These are phyloP conservation scores for Oryza australiensis DNA, from an alignment of 176 grass and related monocot species.

Conservation along the genomic window DNA sequence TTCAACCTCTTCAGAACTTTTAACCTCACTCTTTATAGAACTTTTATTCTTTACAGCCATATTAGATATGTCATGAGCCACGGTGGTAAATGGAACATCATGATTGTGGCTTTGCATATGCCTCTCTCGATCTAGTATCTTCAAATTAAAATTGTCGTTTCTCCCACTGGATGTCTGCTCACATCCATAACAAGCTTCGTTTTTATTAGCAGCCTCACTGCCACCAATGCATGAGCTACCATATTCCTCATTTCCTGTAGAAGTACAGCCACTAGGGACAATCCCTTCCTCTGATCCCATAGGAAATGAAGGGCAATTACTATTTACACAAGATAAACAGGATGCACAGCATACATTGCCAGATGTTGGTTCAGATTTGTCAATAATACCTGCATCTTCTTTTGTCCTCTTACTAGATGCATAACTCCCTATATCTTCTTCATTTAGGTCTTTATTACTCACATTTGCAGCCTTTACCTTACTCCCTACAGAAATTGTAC, in stretches of 20 bases:
- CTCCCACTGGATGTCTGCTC: neutral
- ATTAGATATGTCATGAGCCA: neutral
- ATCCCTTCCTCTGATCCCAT: conserved; percentile 29
- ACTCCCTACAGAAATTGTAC: neutral
- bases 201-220: conserved; percentile 16
- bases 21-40: conserved; percentile 6
- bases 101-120: neutral
- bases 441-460: neutral
- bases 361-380: conserved; percentile 1
- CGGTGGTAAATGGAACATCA: neutral
- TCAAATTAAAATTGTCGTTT: neutral
- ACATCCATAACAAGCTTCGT: conserved; percentile 7
- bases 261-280: conserved; percentile 18
- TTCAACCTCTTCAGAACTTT: conserved; percentile 63
- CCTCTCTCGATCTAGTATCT: neutral
- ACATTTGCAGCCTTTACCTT: conserved; percentile 36
- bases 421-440: neutral
- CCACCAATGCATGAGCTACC: conserved; percentile 19
- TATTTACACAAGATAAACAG: conserved; percentile 46
- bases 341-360: conserved; percentile 51
- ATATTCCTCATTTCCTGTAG: conserved; percentile 22
- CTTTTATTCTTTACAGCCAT: neutral
- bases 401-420: conserved; percentile 4
- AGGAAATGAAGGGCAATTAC: neutral
- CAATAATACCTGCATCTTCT: neutral